These are phyloP conservation scores for Kwoniella shivajii DNA, from an alignment of 1,284 basidiomycete genomes.

Conservation along the genomic window DNA sequence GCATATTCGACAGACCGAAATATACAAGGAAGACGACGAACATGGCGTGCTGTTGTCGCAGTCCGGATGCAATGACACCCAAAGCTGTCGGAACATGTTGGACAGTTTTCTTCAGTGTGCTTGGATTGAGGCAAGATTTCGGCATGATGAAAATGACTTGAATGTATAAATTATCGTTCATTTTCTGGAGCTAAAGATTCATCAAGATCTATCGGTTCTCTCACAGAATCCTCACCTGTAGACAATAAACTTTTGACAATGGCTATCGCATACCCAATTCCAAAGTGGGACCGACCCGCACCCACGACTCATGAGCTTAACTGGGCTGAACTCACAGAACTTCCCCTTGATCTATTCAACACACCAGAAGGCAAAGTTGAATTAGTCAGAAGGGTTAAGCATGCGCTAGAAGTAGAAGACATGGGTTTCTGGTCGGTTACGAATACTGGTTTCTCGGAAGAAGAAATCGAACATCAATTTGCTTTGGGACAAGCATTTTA, in stretches of 20 bases:
- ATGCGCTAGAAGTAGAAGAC: constrained; percentile 21
- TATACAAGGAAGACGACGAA: neutral
- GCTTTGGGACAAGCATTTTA: constrained; percentile 40
- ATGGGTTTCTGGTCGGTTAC: constrained; percentile 38
- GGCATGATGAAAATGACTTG: too few species aligned
- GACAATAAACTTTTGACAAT: constrained; percentile 1
- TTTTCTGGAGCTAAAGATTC: neutral
- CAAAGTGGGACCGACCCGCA: constrained; percentile 33
- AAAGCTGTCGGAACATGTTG: neutral
- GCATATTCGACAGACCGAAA: too few species aligned
- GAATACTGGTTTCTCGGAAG: constrained; percentile 32
- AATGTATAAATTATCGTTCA: neutral
- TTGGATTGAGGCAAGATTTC: too few species aligned
- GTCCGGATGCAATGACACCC: neutral
- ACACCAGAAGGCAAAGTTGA: constrained; percentile 58
- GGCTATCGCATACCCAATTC: constrained; percentile 30
- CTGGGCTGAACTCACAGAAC: constrained; percentile 65
- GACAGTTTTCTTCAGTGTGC: neutral
- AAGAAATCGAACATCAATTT: constrained; percentile 40
- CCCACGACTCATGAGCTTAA: constrained; percentile 49
- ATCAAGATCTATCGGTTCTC: neutral
- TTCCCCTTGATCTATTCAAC: constrained; percentile 62
- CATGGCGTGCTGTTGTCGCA: neutral
- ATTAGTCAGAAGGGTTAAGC: constrained; percentile 50
- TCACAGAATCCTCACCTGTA: neutral